These are phyloP conservation scores for Coniochaeta sp. DNA, from an alignment of 2,329 filamentous ascomycete genomes.

Conservation along the genomic window DNA sequence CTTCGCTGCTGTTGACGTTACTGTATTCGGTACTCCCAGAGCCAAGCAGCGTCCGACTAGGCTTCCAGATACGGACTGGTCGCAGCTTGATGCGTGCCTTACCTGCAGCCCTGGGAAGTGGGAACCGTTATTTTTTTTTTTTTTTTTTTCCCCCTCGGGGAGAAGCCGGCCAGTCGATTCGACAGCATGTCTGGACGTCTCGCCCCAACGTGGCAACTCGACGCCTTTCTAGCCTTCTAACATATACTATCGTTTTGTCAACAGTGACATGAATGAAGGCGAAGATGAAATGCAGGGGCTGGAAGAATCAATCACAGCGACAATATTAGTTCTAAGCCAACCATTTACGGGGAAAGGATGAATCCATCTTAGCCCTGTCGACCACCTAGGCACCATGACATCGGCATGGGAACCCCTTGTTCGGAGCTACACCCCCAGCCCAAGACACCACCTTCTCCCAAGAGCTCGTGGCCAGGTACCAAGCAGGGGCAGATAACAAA, in stretches of 20 bases:
- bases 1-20: neutral
- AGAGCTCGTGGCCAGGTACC: conserved; percentile 8
- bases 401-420: conserved; percentile 12
- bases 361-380: conserved; percentile 14
- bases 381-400: conserved; percentile 16
- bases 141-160: neutral
- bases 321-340: conserved; percentile 11
- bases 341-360: conserved; percentile 14
- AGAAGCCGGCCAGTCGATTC: neutral
- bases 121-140: neutral
- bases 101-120: neutral
- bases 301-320: conserved; percentile 1
- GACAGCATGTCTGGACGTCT: neutral
- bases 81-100: conserved; percentile 1
- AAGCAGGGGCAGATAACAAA: conserved; percentile 13
- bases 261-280: neutral
- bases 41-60: neutral
- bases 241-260: neutral
- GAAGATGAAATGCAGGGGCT: conserved; percentile 5
- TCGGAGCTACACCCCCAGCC: conserved; percentile 15
- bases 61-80: neutral
- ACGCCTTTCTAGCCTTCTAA: conserved; percentile 8
- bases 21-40: neutral
- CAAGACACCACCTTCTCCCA: conserved; percentile 9
- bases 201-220: conserved; percentile 3